Conservation (phyloP, 495 filamentous ascomycete species). For the Bacidia gigantensis region DNA sequence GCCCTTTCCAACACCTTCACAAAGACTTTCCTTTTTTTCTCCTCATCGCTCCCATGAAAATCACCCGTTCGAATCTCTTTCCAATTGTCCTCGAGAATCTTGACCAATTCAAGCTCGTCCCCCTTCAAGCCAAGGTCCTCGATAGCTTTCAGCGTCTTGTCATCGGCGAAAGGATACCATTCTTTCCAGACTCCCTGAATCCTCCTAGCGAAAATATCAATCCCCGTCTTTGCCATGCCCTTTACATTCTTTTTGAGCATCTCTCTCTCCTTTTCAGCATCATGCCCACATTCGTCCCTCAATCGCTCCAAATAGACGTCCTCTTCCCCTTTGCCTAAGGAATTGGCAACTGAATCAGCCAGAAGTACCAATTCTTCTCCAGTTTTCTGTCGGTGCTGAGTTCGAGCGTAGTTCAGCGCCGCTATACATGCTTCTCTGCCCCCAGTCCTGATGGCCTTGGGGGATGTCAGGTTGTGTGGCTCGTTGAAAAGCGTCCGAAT, state of each 20-base stretch:
- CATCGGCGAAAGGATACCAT: constrained; percentile 23
- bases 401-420: constrained; percentile 16
- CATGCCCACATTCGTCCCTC: constrained; percentile 8
- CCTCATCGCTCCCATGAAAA: constrained; percentile 8
- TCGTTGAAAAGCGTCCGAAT: constrained; percentile 26
- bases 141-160: constrained; percentile 15
- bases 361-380: constrained; percentile 15
- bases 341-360: constrained; percentile 4
- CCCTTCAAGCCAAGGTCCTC: constrained; percentile 20
- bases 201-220: constrained; percentile 23
- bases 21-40: constrained; percentile 15
- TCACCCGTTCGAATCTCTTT: constrained; percentile 13
- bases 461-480: constrained; percentile 20
- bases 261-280: constrained; percentile 11
- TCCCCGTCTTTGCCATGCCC: constrained; percentile 22
- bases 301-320: constrained; percentile 10
- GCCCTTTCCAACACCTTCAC: constrained; percentile 15
- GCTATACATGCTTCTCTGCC: constrained; percentile 15
- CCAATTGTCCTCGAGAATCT: constrained; percentile 20
- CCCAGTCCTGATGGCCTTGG: constrained; percentile 17
- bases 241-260: constrained; percentile 19
- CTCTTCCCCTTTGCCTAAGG: constrained; percentile 11
- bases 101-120: constrained; percentile 16
- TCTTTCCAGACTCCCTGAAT: constrained; percentile 21
- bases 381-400: constrained; percentile 20